Evolutionary conservation across 2,329 filamentous ascomycete species (phyloP).

Genomic region (Diplocarpon mali): DNA sequence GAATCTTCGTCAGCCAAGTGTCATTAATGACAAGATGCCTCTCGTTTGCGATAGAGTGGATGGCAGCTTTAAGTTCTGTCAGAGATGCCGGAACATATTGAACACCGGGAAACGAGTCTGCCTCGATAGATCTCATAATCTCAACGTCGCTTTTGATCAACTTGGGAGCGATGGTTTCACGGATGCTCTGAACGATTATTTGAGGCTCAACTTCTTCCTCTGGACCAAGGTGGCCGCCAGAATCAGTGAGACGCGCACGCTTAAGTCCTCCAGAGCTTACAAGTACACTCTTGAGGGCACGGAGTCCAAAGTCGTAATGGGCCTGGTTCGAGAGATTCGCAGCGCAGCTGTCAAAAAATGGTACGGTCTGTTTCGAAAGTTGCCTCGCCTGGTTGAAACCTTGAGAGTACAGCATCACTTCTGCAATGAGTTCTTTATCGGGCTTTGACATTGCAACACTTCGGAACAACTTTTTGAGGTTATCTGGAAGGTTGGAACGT

Average conservation of each 20-base stretch:
- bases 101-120: conserved; percentile 80
- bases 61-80: conserved; percentile 66
- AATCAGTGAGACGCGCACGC: conserved; percentile 59
- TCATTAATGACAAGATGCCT: conserved; percentile 84
- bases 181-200: conserved; percentile 96
- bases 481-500: conserved; percentile 94
- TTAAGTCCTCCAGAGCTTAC: conserved; percentile 96
- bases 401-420: conserved; percentile 99
- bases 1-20: conserved; percentile 92
- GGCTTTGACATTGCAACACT: conserved; percentile 99
- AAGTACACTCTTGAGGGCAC: conserved; percentile 95
- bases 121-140: conserved; percentile 75
- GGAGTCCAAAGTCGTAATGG: conserved; percentile 96
- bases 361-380: conserved; percentile 89
- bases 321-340: conserved; percentile 82
- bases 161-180: conserved; percentile 97
- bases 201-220: conserved; percentile 81
- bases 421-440: conserved; percentile 97
- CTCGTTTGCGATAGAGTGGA: conserved; percentile 71
- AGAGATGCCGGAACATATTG: conserved; percentile 86
- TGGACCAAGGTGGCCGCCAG: conserved; percentile 45
- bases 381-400: conserved; percentile 95
- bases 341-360: conserved; percentile 92
- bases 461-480: conserved; percentile 98
- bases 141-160: conserved; percentile 87